Evolutionary conservation across 2,329 filamentous ascomycete species (phyloP), one percentile per base, ranked within the genome.

Genomic region (Xylaria sp.): DNA sequence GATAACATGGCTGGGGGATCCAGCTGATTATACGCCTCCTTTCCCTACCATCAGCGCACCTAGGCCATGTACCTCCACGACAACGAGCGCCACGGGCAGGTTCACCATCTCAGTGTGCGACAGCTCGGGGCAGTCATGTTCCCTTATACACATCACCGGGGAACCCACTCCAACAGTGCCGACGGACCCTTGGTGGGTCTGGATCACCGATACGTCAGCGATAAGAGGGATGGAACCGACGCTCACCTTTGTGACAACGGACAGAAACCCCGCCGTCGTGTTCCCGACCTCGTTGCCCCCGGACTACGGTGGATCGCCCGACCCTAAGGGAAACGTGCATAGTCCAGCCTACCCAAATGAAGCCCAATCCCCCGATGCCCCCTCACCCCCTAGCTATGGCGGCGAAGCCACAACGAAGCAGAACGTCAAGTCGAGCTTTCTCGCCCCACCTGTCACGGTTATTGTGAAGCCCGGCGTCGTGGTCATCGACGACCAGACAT

Each of bases 221-320:
- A 45, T 59, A 20, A 45, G 62, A 41, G 67, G 60, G 7, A 61
- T 63, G 58, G 57, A 58, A 48, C 58, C 72, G 30, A 82, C 81
- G 6, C 71, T 84, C 55, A 84, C 81, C 3, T 82, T 86, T 55
- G 74, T 84, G 59, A 86, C 84, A 2, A 86, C 85, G 3, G 85
- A 86, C 73, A 87, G 86, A 73, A 87, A 87, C 63, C 85, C 86
- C 0, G 81, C 83, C 9, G 83, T 87, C 18, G 80, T 86, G 2
- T 82, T 80, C 67, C 73, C 82, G 0, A 78, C 80, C 2, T 76
- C 81, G 18, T 67, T 74, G 4, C 76, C 79, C 5, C 83, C 83
- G 0, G 71, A 76, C 68, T 85, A 84, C 69, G 80, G 79, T 53
- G 72, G 74, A 15, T 64, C 70, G 18, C 65, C 68, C 39, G 65